Conservation (phyloP, 345 rosid genomes). For the Chamaenerion angustifolium region DNA sequence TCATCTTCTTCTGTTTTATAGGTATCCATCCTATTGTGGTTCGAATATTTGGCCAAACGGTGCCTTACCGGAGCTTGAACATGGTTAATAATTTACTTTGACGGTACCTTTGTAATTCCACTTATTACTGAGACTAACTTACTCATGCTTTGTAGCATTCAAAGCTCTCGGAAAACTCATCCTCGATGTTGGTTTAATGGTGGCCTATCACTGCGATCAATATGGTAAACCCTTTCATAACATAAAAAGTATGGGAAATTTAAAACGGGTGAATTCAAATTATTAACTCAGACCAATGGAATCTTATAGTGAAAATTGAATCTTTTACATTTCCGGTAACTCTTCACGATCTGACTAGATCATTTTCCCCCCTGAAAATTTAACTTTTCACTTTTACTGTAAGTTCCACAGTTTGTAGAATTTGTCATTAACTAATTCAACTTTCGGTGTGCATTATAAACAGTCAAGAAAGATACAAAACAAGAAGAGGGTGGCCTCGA, state of each 20-base stretch:
- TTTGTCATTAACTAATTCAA: neutral
- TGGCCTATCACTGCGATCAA: conserved; percentile 79
- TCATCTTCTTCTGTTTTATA: conserved; percentile 8
- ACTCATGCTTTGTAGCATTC: conserved; percentile 40
- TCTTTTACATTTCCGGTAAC: too few relatives aligned
- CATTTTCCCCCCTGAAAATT: too few relatives aligned
- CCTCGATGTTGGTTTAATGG: conserved; percentile 63
- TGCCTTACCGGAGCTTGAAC: conserved; percentile 76
- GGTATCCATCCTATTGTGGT: conserved; percentile 85
- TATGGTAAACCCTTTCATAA: conserved; percentile 37
- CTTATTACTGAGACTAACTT: neutral
- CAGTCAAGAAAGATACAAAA: conserved; percentile 48
- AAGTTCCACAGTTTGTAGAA: neutral
- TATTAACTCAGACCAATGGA: neutral
- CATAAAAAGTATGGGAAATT: too few relatives aligned
- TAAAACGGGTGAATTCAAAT: too few relatives aligned
- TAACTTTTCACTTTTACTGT: too few relatives aligned
- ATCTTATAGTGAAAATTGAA: too few relatives aligned
- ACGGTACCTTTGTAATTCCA: neutral
- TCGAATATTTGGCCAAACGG: conserved; percentile 74
- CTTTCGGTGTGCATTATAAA: conserved; percentile 10
- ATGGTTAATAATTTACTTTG: conserved; percentile 32
- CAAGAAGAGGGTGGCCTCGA: conserved; percentile 37
- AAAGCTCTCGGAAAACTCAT: conserved; percentile 79
- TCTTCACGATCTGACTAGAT: too few relatives aligned